These are phyloP conservation scores for Leccinum holopus DNA, from an alignment of 1,284 basidiomycete genomes.

Conservation along the genomic window DNA sequence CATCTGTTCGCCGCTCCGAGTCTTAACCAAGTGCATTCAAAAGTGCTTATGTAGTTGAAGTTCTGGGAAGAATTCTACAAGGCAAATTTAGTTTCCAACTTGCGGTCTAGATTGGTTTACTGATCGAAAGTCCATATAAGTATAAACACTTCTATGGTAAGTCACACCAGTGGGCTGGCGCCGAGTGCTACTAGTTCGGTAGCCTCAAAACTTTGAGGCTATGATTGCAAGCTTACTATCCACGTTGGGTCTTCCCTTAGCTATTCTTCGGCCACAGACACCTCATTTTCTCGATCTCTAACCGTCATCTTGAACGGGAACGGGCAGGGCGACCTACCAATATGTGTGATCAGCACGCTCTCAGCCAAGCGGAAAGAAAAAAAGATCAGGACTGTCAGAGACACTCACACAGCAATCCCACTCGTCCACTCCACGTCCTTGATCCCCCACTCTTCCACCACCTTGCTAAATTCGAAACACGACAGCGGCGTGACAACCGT, in stretches of 20 bases:
- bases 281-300: neutral
- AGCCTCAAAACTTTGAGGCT: neutral
- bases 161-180: neutral
- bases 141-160: neutral
- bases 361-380: neutral
- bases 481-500: constrained; percentile 9
- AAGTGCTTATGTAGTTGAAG: neutral
- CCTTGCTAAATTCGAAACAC: constrained; percentile 11
- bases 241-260: too few relatives aligned
- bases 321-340: neutral
- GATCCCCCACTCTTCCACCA: neutral
- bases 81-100: neutral
- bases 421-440: constrained; percentile 5
- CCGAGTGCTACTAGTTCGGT: neutral
- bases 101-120: too few relatives aligned
- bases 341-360: neutral
- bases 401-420: constrained; percentile 2
- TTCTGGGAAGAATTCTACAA: neutral
- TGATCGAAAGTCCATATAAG: neutral
- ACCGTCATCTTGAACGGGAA: constrained; percentile 6
- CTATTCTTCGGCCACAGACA: neutral
- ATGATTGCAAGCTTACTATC: too few relatives aligned
- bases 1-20: too few relatives aligned
- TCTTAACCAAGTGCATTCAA: too few relatives aligned
- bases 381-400: neutral